A percentile compares a stretch with the other conserved stretches of the same genome.
Evolutionary conservation across 2,329 filamentous ascomycete genomes (phyloP).

Genomic region (Xylaria sp.): DNA sequence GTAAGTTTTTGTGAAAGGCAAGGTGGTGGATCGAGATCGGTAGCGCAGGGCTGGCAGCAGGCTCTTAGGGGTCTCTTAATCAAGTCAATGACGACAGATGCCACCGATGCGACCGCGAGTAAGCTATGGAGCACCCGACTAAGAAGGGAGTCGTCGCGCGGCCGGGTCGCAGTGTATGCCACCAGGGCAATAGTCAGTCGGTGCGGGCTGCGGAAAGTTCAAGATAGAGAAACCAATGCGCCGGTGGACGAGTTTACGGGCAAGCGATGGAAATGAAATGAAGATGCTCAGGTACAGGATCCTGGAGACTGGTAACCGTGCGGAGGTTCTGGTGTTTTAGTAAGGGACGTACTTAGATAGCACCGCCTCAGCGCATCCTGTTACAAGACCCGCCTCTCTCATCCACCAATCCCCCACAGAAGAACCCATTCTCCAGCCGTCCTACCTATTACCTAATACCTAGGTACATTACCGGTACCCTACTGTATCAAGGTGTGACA

Average conservation of each 20-base stretch:
- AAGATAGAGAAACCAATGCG: background rate
- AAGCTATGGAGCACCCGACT: background rate
- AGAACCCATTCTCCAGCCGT: no score
- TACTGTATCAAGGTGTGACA: no score
- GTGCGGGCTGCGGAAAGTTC: background rate
- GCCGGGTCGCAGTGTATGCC: conserved; percentile 13
- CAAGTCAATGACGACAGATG: conserved; percentile 35
- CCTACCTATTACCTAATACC: no score
- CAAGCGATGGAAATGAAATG: conserved; percentile 19
- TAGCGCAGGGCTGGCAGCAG: conserved; percentile 11
- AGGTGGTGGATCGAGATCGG: conserved; percentile 26
- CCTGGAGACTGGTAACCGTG: no score
- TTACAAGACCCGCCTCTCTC: background rate
- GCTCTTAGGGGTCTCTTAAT: conserved; percentile 9
- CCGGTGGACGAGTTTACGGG: background rate
- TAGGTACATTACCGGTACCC: no score
- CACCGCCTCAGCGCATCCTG: background rate
- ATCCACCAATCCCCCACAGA: background rate
- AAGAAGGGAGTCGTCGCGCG: conserved; percentile 28
- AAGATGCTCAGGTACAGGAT: conserved; percentile 16
- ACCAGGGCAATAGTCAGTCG: conserved; percentile 6
- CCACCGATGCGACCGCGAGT: conserved; percentile 9
- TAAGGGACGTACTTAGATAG: background rate
- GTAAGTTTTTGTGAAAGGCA: conserved; percentile 5
- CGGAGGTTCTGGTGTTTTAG: background rate